phyloP scores from a whole-genome alignment of 345 rosid species.

The Lepidium africanum region DNA sequence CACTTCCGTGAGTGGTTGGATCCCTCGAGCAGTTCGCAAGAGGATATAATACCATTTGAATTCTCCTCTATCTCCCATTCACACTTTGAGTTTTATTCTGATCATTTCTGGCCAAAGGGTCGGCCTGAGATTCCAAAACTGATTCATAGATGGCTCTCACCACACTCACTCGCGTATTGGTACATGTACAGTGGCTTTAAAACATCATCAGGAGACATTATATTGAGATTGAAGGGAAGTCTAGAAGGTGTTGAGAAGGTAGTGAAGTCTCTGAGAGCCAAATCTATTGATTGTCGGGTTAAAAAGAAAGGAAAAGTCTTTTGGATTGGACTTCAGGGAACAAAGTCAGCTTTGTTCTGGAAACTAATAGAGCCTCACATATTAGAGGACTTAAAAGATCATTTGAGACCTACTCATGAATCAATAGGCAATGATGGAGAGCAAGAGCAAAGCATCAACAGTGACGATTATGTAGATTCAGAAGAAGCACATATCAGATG shows the following conservation, averaged over 20 bases:
- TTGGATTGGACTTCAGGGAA: slow-evolving; percentile 79
- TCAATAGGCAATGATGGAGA: background rate
- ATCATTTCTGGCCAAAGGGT: slow-evolving; percentile 66
- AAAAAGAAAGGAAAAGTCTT: slow-evolving; percentile 66
- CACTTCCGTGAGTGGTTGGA: slow-evolving; percentile 71
- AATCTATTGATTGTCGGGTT: slow-evolving; percentile 61
- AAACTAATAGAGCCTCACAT: slow-evolving; percentile 60
- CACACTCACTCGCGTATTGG: slow-evolving; percentile 69
- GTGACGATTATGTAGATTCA: background rate
- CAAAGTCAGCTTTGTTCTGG: slow-evolving; percentile 53
- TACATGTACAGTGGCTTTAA: slow-evolving; percentile 70
- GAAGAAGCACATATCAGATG: background rate
- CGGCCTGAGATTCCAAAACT: slow-evolving; percentile 62
- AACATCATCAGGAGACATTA: slow-evolving; percentile 49
- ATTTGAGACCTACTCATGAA: slow-evolving; percentile 18
- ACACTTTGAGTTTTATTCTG: slow-evolving; percentile 61
- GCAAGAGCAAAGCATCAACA: slow-evolving; percentile 26
- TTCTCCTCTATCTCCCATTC: slow-evolving; percentile 54
- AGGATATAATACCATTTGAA: slow-evolving; percentile 32
- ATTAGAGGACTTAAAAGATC: slow-evolving; percentile 43
- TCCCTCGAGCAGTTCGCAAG: slow-evolving; percentile 36
- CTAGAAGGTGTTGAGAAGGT: slow-evolving; percentile 47
- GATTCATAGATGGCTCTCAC: slow-evolving; percentile 83
- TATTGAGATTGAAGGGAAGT: slow-evolving; percentile 67
- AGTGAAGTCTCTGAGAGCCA: slow-evolving; percentile 47